Base-by-base conservation (phyloP, 2,329 filamentous ascomycete species). In the Penicillium olsonii region DNA sequence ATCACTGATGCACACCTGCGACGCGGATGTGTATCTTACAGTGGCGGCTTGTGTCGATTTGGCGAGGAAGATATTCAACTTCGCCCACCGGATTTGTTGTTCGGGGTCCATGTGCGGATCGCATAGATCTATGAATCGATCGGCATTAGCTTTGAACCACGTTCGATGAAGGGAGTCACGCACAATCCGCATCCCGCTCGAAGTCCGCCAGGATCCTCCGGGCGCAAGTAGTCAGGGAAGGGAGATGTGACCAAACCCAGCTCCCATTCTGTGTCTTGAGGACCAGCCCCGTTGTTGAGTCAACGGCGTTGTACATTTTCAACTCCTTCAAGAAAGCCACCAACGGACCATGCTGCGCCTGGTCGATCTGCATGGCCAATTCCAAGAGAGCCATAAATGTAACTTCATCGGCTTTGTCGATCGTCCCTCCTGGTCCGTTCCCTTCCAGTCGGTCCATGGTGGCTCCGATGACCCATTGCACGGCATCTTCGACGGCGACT, bases 381-480 rank as follows among this genome's bases (percentile, higher is more conserved):
- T 47, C 44, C 6, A 47, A 3, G 2, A 47, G 24, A 18, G 37
- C 44, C 20, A 34, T 47, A 20, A 47, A 47, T 1, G 44, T 47
- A 26, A 47, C 26, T 11, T 19, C 27, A 4, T 47, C 44, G 11
- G 44, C 44, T 3, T 35, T 42, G 15, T 47, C 44, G 27, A 47
- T 47, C 5, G 37, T 47, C 9, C 37, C 37, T 27, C 37, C 44
- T 6, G 44, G 8, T 1, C 37, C 27, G 4, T 41, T 27, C 9
- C 39, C 15, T 26, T 47, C 44, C 9, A 47, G 27, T 9, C 44
- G 31, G 44, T 47, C 44, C 44, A 47, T 47, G 8, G 44, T 47
- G 4, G 15, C 26, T 8, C 8, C 18, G n/a, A 33, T 47, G 20
- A 42, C 17, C 44, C 44, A 47, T 15, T 47, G 44, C 18, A 47